Evolutionary conservation across 2,329 filamentous ascomycete species (phyloP).

Genomic region (Hymenoscyphus repandus): DNA sequence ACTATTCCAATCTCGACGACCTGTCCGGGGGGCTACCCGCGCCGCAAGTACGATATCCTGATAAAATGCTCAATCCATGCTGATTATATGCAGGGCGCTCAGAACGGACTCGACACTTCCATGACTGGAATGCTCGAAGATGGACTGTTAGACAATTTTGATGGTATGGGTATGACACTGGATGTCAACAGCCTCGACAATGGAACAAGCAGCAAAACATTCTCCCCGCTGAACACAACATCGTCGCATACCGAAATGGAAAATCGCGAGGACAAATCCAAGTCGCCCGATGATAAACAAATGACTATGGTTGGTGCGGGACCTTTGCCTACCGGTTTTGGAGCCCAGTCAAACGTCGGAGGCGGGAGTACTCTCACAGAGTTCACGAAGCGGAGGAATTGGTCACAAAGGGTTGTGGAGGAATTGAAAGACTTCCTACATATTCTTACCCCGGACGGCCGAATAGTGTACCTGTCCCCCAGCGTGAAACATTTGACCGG

Average conservation of each 20-base stretch:
- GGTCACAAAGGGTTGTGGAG: constrained; percentile 84
- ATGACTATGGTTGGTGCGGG: constrained; percentile 28
- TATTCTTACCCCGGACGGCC: constrained; percentile 78
- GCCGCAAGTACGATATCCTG: constrained; percentile 24
- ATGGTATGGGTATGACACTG: constrained; percentile 40
- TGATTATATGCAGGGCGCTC: constrained; percentile 10
- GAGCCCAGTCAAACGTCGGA: constrained; percentile 20
- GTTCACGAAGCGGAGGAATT: constrained; percentile 65
- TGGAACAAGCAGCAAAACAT: constrained; percentile 23
- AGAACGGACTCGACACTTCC: constrained; percentile 24
- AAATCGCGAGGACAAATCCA: constrained; percentile 12
- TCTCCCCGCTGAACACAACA: constrained; percentile 22
- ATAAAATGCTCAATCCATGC: background rate
- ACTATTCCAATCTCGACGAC: constrained; percentile 21
- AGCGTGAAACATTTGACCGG: constrained; percentile 72
- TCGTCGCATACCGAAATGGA: constrained; percentile 17
- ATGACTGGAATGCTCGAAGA: constrained; percentile 40
- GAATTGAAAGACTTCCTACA: constrained; percentile 86
- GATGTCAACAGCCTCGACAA: constrained; percentile 32
- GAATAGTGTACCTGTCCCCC: constrained; percentile 80
- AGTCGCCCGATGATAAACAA: constrained; percentile 13
- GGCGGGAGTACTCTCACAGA: constrained; percentile 54
- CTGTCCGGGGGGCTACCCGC: constrained; percentile 21
- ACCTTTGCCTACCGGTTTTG: constrained; percentile 29
- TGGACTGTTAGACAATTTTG: constrained; percentile 35